phyloP scores from a whole-genome alignment of 768 basidiomycete genomes.

The Panellus pusillus region DNA sequence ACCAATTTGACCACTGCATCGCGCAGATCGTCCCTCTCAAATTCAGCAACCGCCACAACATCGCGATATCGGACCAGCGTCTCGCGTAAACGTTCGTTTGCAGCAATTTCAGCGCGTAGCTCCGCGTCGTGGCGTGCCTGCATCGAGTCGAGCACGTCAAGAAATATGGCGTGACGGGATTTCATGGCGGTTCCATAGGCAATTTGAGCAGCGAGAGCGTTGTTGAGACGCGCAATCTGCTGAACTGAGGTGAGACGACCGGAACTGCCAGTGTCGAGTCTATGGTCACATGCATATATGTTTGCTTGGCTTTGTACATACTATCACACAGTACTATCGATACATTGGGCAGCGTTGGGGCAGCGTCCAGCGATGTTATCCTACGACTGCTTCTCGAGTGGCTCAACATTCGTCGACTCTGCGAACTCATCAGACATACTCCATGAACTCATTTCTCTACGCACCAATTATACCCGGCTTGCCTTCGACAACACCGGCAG shows the following conservation, averaged over 20 bases:
- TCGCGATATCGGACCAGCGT: constrained; percentile 38
- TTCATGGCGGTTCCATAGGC: constrained; percentile 27
- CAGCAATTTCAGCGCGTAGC: constrained; percentile 32
- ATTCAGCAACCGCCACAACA: constrained; percentile 36
- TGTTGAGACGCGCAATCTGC: neutral
- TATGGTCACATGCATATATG: no score
- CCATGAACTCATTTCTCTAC: no score
- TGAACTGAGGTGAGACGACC: neutral
- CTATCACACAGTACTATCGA: no score
- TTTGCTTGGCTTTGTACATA: no score
- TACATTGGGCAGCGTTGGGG: no score
- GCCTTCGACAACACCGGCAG: constrained; percentile 52
- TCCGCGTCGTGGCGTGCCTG: constrained; percentile 42
- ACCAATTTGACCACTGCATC: constrained; percentile 53
- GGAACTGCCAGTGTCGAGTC: no score
- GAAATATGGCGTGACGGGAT: constrained; percentile 44
- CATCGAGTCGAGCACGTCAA: constrained; percentile 50
- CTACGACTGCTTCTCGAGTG: constrained; percentile 26
- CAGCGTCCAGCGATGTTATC: no score
- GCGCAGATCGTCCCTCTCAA: constrained; percentile 53
- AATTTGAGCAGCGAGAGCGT: neutral
- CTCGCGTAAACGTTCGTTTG: constrained; percentile 34
- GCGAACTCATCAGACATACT: no score
- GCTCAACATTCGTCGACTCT: constrained; percentile 53
- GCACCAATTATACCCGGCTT: constrained; percentile 50